Conservation (phyloP, 148 eudicot species). For the Heliamphora exappendiculata region DNA sequence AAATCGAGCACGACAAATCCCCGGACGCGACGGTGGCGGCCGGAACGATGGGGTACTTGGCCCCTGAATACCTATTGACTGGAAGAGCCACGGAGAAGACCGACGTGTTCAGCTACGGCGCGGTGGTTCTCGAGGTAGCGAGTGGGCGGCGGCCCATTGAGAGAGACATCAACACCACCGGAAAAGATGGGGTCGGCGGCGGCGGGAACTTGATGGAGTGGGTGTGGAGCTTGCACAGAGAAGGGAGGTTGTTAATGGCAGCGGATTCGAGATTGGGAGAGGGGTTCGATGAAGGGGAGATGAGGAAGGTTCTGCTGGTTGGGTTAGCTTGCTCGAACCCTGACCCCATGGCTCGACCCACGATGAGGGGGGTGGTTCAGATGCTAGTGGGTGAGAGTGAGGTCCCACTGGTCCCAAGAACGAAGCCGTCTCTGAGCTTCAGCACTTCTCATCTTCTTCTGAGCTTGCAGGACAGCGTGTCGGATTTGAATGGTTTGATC, state of each 20-base stretch:
- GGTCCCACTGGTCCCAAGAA: constrained; percentile 58
- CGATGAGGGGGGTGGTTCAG: constrained; percentile 58
- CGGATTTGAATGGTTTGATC: constrained; percentile 69
- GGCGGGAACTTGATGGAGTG: constrained; percentile 62
- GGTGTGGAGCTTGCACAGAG: constrained; percentile 70
- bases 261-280: constrained; percentile 42
- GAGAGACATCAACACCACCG: constrained; percentile 21
- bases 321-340: constrained; percentile 78
- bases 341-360: constrained; percentile 54
- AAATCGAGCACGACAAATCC: constrained; percentile 65
- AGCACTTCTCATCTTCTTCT: constrained; percentile 57
- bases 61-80: constrained; percentile 65
- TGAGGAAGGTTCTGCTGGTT: constrained; percentile 54
- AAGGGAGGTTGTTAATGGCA: constrained; percentile 44
- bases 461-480: constrained; percentile 75
- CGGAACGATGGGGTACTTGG: constrained; percentile 85
- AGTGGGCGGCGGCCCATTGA: constrained; percentile 75
- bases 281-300: constrained; percentile 52
- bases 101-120: constrained; percentile 68
- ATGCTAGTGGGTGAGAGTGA: constrained; percentile 68
- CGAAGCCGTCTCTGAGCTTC: constrained; percentile 53
- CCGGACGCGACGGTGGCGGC: constrained; percentile 73
- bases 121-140: constrained; percentile 73
- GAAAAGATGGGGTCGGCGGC: constrained; percentile 15
- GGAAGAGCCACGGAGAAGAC: constrained; percentile 69